Evolutionary conservation across 2,329 filamentous ascomycete genomes (phyloP).

Genomic region (Knufia petricola): DNA sequence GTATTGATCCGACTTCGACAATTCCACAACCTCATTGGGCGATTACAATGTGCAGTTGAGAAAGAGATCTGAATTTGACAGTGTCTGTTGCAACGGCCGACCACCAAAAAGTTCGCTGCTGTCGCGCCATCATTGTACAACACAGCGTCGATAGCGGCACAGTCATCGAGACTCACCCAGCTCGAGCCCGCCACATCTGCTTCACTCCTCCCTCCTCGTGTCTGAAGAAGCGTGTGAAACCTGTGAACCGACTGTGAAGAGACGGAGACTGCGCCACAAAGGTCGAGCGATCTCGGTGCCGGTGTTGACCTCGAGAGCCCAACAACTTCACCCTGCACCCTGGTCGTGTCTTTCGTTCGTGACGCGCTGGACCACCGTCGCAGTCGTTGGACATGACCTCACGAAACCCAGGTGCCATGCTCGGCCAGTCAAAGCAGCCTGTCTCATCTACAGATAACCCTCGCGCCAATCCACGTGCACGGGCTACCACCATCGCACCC

Average conservation of each 20-base stretch:
- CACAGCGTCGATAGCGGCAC: not conserved
- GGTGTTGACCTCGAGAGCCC: not conserved
- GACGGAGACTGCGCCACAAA: not conserved
- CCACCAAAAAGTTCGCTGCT: not conserved
- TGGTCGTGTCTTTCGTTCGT: not conserved
- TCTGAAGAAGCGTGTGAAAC: too few relatives aligned
- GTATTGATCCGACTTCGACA: not conserved
- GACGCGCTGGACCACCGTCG: not conserved
- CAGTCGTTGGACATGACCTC: not conserved
- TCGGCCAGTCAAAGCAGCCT: conserved; percentile 11
- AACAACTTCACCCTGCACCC: not conserved
- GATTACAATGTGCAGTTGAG: not conserved
- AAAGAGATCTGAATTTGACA: not conserved
- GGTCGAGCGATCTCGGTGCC: not conserved
- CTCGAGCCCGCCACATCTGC: not conserved
- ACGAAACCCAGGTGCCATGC: conserved; percentile 14
- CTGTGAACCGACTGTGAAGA: not conserved
- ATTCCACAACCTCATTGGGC: not conserved
- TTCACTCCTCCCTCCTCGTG: not conserved
- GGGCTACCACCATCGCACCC: conserved; percentile 25
- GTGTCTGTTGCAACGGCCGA: not conserved
- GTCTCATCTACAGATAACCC: not conserved
- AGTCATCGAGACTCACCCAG: not conserved
- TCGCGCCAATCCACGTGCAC: conserved; percentile 12
- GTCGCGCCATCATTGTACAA: conserved; percentile 1